A percentile compares a stretch with the other conserved stretches of the same genome.
Evolutionary conservation across 805 yeast genomes (phyloP).

Genomic region (Yarrowia bubula): DNA sequence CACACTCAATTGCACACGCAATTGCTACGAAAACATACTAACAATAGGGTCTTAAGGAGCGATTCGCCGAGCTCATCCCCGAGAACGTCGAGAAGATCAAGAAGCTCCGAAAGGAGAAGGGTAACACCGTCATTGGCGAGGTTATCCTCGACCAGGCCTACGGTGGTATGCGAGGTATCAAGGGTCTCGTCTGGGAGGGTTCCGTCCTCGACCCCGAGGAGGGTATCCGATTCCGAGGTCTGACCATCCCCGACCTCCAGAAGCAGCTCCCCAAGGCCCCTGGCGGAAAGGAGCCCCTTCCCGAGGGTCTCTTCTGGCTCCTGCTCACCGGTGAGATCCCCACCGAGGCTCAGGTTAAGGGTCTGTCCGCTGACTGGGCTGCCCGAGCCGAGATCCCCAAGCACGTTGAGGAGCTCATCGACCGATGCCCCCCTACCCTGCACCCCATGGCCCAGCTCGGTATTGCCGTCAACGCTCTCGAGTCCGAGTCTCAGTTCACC

Average conservation of each 20-base stretch:
- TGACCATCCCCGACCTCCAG: slow-evolving; percentile 77
- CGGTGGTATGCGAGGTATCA: slow-evolving; percentile 90
- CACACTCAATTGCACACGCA: not conserved
- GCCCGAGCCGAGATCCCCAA: slow-evolving; percentile 63
- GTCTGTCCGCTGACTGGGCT: slow-evolving; percentile 60
- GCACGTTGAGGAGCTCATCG: slow-evolving; percentile 58
- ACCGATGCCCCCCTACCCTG: slow-evolving; percentile 61
- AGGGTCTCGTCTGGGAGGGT: slow-evolving; percentile 86
- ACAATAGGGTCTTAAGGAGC: slow-evolving; percentile 70
- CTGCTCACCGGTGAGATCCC: slow-evolving; percentile 74
- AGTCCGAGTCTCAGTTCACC: slow-evolving; percentile 69
- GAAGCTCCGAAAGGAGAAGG: slow-evolving; percentile 84
- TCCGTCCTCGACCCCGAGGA: slow-evolving; percentile 80
- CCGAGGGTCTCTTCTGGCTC: slow-evolving; percentile 68
- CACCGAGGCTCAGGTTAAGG: slow-evolving; percentile 54
- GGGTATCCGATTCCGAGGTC: slow-evolving; percentile 84
- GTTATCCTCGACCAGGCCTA: slow-evolving; percentile 75
- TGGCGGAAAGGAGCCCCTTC: slow-evolving; percentile 63
- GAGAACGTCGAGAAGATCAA: slow-evolving; percentile 88
- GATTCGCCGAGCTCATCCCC: slow-evolving; percentile 90
- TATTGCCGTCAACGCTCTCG: slow-evolving; percentile 71
- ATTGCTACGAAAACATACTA: slow-evolving; percentile 2
- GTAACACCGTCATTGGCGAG: slow-evolving; percentile 72
- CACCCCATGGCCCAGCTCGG: slow-evolving; percentile 86
- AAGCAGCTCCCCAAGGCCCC: slow-evolving; percentile 71